Evolutionary conservation across 75 land plant genomes (phyloP).

Genomic region (Ceratopteris richardii): DNA sequence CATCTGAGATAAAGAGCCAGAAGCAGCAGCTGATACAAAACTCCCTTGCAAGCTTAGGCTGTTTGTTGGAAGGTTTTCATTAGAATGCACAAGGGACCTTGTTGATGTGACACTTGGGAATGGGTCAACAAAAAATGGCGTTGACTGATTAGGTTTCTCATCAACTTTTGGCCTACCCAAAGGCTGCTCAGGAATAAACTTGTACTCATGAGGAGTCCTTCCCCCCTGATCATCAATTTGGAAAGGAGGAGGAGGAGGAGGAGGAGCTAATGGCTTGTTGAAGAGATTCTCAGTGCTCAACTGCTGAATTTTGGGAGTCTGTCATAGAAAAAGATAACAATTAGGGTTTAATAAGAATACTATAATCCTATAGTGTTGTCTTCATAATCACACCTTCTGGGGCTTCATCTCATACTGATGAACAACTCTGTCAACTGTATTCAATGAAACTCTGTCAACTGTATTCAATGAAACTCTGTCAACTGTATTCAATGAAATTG

Average conservation of each 20-base stretch:
- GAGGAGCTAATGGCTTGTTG: not conserved
- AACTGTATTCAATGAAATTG: too few species aligned
- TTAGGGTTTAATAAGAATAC: too few species aligned
- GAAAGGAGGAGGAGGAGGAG: not conserved
- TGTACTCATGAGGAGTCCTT: conserved; percentile 18
- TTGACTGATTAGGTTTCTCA: conserved; percentile 40
- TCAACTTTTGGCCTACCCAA: conserved; percentile 26
- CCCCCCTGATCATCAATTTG: not conserved
- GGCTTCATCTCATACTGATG: too few species aligned
- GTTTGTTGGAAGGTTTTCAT: conserved; percentile 20
- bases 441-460: too few species aligned
- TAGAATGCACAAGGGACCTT: conserved; percentile 19
- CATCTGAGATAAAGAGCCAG: conserved; percentile 21
- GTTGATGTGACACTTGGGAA: not conserved
- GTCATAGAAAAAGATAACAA: not conserved
- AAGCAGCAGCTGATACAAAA: conserved; percentile 13
- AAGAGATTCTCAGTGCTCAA: not conserved
- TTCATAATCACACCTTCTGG: too few species aligned
- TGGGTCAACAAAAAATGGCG: not conserved
- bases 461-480: too few species aligned
- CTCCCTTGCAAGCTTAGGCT: conserved; percentile 20
- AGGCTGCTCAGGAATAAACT: conserved; percentile 38
- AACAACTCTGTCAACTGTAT: too few species aligned
- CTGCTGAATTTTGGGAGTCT: not conserved
- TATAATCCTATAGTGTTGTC: too few species aligned